Percentiles rank a stretch among this genome's conserved stretches.
Evolutionary conservation across 768 basidiomycete genomes (phyloP).

Genomic region (Chalciporus pseudorubinellus): DNA sequence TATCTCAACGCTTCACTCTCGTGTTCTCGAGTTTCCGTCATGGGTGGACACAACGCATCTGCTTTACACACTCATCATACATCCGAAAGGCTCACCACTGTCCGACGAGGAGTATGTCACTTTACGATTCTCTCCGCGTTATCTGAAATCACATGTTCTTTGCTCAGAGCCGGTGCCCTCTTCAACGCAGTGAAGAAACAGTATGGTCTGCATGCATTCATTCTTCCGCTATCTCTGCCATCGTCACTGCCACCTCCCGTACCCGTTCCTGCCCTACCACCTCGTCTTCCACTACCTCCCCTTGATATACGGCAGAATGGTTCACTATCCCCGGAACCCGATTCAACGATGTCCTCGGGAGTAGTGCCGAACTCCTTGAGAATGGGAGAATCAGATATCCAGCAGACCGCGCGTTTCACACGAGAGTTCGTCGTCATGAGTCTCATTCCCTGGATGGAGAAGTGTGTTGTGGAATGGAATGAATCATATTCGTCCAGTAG

Average conservation of each 20-base stretch:
- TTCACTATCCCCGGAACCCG: background rate
- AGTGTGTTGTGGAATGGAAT: conserved; percentile 90
- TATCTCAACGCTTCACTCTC: conserved; percentile 70
- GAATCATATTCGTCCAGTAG: conserved; percentile 79
- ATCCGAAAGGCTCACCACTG: conserved; percentile 64
- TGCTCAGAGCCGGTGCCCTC: conserved; percentile 64
- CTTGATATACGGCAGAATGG: conserved; percentile 24
- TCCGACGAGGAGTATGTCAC: conserved; percentile 75
- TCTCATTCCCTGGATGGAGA: conserved; percentile 96
- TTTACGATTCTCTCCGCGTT: background rate
- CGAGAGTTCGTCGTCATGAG: conserved; percentile 89
- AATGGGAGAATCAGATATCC: conserved; percentile 71
- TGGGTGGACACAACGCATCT: conserved; percentile 79
- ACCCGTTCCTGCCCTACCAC: conserved; percentile 61
- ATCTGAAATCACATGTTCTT: conserved; percentile 7
- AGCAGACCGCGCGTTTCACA: conserved; percentile 71
- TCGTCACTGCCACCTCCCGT: conserved; percentile 64
- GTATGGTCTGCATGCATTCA: conserved; percentile 72
- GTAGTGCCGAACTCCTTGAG: conserved; percentile 37
- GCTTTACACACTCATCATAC: conserved; percentile 75
- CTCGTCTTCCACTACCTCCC: conserved; percentile 57
- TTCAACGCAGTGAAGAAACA: conserved; percentile 89
- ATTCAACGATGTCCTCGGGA: background rate
- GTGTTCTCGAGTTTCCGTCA: conserved; percentile 62
- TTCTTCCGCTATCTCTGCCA: conserved; percentile 63